These are phyloP conservation scores for Lactarius sp. DNA, from an alignment of 768 basidiomycete species.

Conservation along the genomic window DNA sequence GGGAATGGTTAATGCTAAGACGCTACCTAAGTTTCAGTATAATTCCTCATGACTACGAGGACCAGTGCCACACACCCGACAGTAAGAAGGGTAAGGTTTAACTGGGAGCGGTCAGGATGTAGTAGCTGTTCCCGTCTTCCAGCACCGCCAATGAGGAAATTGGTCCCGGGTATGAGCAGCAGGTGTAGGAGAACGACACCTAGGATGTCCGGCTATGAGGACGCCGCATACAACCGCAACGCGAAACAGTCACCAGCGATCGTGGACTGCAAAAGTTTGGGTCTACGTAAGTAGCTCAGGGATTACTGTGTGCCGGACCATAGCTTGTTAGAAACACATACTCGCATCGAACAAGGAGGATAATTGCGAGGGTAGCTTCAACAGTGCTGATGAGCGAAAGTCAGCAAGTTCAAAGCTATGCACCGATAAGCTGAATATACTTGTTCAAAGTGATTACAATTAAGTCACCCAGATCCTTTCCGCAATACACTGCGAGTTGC, in stretches of 20 bases:
- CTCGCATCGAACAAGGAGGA: conserved; percentile 68
- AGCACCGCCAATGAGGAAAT: conserved; percentile 71
- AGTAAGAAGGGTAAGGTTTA: conserved; percentile 65
- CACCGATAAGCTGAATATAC: conserved; percentile 14
- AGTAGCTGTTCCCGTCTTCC: conserved; percentile 61
- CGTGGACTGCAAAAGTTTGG: conserved; percentile 63
- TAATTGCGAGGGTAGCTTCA: conserved; percentile 66
- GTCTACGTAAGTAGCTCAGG: conserved; percentile 33
- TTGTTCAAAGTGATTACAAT: conserved; percentile 61
- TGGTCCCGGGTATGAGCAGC: conserved; percentile 61
- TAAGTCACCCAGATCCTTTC: conserved; percentile 60
- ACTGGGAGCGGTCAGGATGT: conserved; percentile 56
- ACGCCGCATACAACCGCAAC: neutral
- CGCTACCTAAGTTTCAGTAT: conserved; percentile 35
- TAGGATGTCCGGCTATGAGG: conserved; percentile 23
- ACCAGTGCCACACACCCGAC: conserved; percentile 47
- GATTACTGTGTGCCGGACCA: neutral
- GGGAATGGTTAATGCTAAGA: conserved; percentile 58
- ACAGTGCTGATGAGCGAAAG: conserved; percentile 43
- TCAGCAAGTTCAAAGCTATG: neutral
- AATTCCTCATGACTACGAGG: neutral
- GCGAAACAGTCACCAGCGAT: conserved; percentile 46
- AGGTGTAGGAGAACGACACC: conserved; percentile 73
- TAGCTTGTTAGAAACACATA: conserved; percentile 34
- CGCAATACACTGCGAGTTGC: conserved; percentile 52